Conservation (phyloP, 371 early-diverging fungal genomes). For the Apophysomyces variabilis region DNA sequence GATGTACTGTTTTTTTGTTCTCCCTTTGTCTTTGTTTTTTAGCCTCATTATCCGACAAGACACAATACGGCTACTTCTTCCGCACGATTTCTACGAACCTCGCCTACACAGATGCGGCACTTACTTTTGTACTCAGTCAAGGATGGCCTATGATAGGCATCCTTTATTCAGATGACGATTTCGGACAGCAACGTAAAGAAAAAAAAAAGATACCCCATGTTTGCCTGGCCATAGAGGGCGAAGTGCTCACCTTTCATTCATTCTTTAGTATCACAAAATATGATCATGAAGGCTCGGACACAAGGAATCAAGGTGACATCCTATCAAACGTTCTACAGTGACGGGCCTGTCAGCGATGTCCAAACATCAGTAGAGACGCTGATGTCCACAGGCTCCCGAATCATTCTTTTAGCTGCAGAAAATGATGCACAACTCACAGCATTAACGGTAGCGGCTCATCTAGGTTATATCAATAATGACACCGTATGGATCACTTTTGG, state of each 20-base stretch:
- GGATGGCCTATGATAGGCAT: slow-evolving; percentile 61
- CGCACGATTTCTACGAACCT: slow-evolving; percentile 62
- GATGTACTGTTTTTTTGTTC: neutral
- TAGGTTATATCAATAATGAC: slow-evolving; percentile 44
- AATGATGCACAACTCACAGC: slow-evolving; percentile 43
- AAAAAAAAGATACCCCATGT: neutral
- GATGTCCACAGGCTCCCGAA: slow-evolving; percentile 45
- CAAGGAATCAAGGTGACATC: slow-evolving; percentile 48
- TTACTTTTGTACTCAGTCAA: slow-evolving; percentile 57
- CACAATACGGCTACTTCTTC: slow-evolving; percentile 62
- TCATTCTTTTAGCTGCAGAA: slow-evolving; percentile 57
- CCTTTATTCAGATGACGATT: slow-evolving; percentile 55
- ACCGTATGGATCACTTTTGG: slow-evolving; percentile 49
- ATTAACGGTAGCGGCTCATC: slow-evolving; percentile 42
- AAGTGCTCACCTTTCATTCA: too few relatives aligned
- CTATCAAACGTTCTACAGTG: slow-evolving; percentile 51
- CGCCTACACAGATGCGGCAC: slow-evolving; percentile 53
- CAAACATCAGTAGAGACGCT: slow-evolving; percentile 43
- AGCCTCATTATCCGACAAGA: slow-evolving; percentile 62
- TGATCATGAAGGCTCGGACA: slow-evolving; percentile 43
- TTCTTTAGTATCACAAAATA: slow-evolving; percentile 52
- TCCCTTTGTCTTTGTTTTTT: neutral
- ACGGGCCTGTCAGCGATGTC: slow-evolving; percentile 51
- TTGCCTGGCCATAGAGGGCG: too few relatives aligned
- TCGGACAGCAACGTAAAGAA: slow-evolving; percentile 56